Conservation (phyloP, 2,329 filamentous ascomycete genomes). For the Basipetospora chlamydospora region DNA sequence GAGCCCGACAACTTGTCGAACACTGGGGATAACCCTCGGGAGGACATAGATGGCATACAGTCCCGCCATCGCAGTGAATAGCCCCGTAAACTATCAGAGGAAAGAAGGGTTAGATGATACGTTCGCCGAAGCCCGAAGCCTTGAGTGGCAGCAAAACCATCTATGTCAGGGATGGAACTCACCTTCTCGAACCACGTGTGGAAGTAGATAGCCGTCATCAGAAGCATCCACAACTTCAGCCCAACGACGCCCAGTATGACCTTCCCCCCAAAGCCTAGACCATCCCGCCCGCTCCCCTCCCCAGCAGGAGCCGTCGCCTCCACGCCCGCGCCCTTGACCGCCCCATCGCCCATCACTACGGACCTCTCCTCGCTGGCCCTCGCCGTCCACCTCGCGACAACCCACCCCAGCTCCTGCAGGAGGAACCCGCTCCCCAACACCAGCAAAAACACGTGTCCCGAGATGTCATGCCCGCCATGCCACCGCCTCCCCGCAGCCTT, state of each 20-base stretch:
- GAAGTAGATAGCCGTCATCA: constrained; percentile 98
- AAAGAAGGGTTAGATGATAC: too few species aligned
- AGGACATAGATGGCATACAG: constrained; percentile 37
- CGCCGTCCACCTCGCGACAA: constrained; percentile 29
- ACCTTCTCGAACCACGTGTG: constrained; percentile 98
- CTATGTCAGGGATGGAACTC: constrained; percentile 19
- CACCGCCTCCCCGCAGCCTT: constrained; percentile 70
- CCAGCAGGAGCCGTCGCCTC: constrained; percentile 21
- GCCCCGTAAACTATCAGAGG: constrained; percentile 33
- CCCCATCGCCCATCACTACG: constrained; percentile 52
- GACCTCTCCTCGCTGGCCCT: constrained; percentile 44
- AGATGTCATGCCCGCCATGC: constrained; percentile 92
- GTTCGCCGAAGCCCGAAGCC: too few species aligned
- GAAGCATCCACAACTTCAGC: constrained; percentile 83
- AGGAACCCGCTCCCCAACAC: constrained; percentile 73
- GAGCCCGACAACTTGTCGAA: constrained; percentile 31
- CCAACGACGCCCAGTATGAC: constrained; percentile 49
- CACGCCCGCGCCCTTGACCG: constrained; percentile 43
- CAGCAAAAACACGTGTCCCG: constrained; percentile 85
- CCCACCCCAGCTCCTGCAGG: constrained; percentile 60
- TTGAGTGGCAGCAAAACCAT: too few species aligned
- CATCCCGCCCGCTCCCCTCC: constrained; percentile 13
- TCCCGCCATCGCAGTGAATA: constrained; percentile 30
- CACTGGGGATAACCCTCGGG: constrained; percentile 31
- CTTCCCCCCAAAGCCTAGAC: constrained; percentile 33